Base-by-base conservation (phyloP, 345 rosid species). In the Sisymbrium altissimum region DNA sequence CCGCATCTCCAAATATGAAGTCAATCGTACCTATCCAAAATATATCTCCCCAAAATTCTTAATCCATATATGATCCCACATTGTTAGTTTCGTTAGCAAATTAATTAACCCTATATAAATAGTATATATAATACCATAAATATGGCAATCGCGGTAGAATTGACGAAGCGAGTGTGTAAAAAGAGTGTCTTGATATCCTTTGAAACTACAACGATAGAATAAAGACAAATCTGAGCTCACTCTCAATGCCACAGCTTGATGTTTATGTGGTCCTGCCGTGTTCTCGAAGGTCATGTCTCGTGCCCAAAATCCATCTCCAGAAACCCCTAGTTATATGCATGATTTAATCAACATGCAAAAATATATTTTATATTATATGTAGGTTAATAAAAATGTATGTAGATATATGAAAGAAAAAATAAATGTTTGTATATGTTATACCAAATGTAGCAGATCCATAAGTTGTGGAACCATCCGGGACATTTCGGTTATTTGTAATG, bases 271-370 rank as follows among this genome's bases (percentile, higher is more conserved):
- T 15, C 95, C 93, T 0, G 91, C 97, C 0, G 84, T 87, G 81
- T 90, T 93, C 87, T 87, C 86, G 23, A 90, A 88, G 9, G 91
- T 84, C 57, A 93, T 82, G 68, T 90, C 90, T 46, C 90, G 71
- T 5, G 97, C 93, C 93, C 97, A 90, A 76, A 93, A 90, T 3
- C 91, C 90, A 76, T 88, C 91, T 0, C 90, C 90, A 0, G 82
- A 81, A 9, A 88, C 89, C 0, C 90, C 93, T 88, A 78, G 46
- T 48, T 48, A 12, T 32, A 61, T 14, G 18, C 21, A 7, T 27
- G 21, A 21, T 19, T 25, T 74, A 23, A 57, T 35, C 14, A 33
- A 49, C 71, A 70, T 70, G 64, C 64, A 69, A 25, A 38, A 17
- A 36, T 48, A 15, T 27, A 5, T 2, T 33, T n/a, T 12, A 29